Evolutionary conservation across 257 asterid genomes (phyloP), one percentile per base, ranked within the genome.

Genomic region (Knoxia roxburghii): DNA sequence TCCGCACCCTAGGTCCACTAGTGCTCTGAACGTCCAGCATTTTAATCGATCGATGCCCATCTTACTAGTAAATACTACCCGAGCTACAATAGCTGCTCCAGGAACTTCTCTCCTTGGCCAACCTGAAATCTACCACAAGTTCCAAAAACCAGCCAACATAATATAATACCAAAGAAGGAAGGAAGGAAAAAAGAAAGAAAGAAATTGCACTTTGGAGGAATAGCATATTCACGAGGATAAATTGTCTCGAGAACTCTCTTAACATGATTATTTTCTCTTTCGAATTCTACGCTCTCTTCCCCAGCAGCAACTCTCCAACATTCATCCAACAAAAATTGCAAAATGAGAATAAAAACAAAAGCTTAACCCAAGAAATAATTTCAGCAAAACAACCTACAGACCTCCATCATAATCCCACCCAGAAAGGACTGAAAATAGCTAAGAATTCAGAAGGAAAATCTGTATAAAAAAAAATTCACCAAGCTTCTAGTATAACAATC

Each of bases 171-270:
- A 71, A 60, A 52, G 55, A n/a, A n/a, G n/a, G n/a, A n/a, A n/a
- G n/a, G n/a, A n/a, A n/a, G n/a, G n/a, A n/a, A n/a, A n/a, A n/a
- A n/a, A n/a, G n/a, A n/a, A 65, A 71, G 54, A n/a, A 29, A 57
- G 24, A 67, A 49, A 61, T 59, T 78, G 43, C 66, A 94, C 99
- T 94, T 80, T 41, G 80, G 83, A 73, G 99, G 99, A 78, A 94
- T 90, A 65, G 96, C 84, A 12, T 97, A 87, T 9, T 81, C 89
- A 24, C 96, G 95, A 4, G 99, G 99, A 80, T 94, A 94, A 41
- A 90, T 83, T 21, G 99, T 97, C 85, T 94, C 97, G 0, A 94
- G 82, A 65, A 94, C 88, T 80, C 86, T 84, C 85, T 83, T 76
- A 73, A 81, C 95, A 41, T 97, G 87, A 64, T 80, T 79, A 60